Evolutionary conservation across 2,329 filamentous ascomycete species (phyloP).

Genomic region (Exophiala aquamarina): DNA sequence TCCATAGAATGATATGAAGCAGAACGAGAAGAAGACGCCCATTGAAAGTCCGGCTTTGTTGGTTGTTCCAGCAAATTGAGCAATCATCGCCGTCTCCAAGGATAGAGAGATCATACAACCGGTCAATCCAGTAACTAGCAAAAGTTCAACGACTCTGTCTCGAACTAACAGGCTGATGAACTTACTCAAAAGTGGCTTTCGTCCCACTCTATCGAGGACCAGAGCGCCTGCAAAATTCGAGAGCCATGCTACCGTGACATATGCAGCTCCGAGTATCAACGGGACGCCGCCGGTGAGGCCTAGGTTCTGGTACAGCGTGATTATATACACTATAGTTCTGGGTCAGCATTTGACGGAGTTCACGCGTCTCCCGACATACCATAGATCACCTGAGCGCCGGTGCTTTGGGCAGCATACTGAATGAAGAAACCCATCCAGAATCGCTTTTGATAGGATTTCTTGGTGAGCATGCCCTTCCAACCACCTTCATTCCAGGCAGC

Average conservation of each 20-base stretch:
- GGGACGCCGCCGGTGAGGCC: slow-evolving; percentile 19
- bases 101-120: slow-evolving; percentile 23
- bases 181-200: slow-evolving; percentile 31
- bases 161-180: slow-evolving; percentile 6
- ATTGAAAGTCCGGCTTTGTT: slow-evolving; percentile 24
- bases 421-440: slow-evolving; percentile 25
- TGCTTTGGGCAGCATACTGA: slow-evolving; percentile 24
- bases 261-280: slow-evolving; percentile 21
- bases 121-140: slow-evolving; percentile 17
- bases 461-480: slow-evolving; percentile 21
- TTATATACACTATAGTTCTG: slow-evolving; percentile 14
- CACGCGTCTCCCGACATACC: slow-evolving; percentile 34
- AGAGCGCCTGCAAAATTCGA: slow-evolving; percentile 22
- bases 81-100: slow-evolving; percentile 25
- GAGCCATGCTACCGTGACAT: slow-evolving; percentile 23
- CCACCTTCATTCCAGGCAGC: slow-evolving; percentile 15
- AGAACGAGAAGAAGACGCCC: slow-evolving; percentile 62
- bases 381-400: slow-evolving; percentile 22
- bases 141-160: background rate
- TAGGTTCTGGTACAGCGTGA: slow-evolving; percentile 21
- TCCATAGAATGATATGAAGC: slow-evolving; percentile 23
- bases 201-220: slow-evolving; percentile 26
- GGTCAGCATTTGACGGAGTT: background rate
- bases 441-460: slow-evolving; percentile 23
- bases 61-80: slow-evolving; percentile 34